Evolutionary conservation across 768 basidiomycete species (phyloP).

Genomic region (Cystofilobasidium bisporidii): DNA sequence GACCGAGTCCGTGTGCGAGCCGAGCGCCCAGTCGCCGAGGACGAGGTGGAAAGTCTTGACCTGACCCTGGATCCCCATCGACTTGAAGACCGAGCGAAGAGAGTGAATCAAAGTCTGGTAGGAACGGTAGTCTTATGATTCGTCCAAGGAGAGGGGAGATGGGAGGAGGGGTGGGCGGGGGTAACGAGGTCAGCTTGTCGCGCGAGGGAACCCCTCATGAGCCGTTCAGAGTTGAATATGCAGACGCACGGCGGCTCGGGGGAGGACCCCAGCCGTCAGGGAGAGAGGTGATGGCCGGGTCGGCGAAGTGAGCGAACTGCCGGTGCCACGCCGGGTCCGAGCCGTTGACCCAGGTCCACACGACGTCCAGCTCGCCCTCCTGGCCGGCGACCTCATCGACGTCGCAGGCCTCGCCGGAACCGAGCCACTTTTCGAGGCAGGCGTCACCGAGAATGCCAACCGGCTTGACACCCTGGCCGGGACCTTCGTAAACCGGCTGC

Average conservation of each 20-base stretch:
- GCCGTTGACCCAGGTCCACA: constrained; percentile 26
- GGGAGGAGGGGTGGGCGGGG: too few relatives aligned
- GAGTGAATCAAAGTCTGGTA: constrained; percentile 18
- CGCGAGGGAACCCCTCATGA: too few relatives aligned
- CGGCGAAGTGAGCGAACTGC: constrained; percentile 10
- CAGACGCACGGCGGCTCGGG: too few relatives aligned
- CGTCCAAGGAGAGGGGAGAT: too few relatives aligned
- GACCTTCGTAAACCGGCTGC: not conserved
- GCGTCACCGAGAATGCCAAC: constrained; percentile 15
- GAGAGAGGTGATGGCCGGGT: not conserved
- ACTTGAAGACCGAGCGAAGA: not conserved
- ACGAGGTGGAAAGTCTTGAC: constrained; percentile 24
- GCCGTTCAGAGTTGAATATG: too few relatives aligned
- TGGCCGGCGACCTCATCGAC: not conserved
- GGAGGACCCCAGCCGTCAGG: not conserved
- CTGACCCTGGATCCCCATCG: constrained; percentile 5
- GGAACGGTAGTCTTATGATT: constrained; percentile 21
- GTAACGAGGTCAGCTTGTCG: too few relatives aligned
- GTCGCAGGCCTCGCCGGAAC: not conserved
- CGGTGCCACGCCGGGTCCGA: constrained; percentile 17
- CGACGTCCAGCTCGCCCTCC: constrained; percentile 10
- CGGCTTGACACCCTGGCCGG: not conserved
- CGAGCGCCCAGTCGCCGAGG: constrained; percentile 26
- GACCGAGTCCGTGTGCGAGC: not conserved
- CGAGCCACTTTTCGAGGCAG: constrained; percentile 23